Evolutionary conservation across 208 protist species (phyloP).

Genomic region (Endotrypanum monterogeii): DNA sequence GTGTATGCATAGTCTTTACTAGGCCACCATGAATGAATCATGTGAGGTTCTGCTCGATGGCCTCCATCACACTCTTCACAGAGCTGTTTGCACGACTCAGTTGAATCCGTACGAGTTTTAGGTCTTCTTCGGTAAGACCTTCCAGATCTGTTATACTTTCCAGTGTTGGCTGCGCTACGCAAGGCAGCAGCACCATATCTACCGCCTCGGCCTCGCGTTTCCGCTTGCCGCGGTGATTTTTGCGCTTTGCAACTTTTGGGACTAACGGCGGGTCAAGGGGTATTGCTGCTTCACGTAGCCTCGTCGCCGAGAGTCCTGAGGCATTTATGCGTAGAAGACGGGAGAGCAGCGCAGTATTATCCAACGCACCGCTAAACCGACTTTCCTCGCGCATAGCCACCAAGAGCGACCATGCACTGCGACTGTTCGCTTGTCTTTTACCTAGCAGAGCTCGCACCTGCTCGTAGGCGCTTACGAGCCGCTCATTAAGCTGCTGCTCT

Average conservation of each 20-base stretch:
- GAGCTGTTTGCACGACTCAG: conserved; percentile 36
- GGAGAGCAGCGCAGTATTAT: conserved; percentile 43
- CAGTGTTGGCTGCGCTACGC: conserved; percentile 11
- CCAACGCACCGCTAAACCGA: conserved; percentile 59
- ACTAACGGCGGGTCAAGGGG: neutral
- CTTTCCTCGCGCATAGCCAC: conserved; percentile 52
- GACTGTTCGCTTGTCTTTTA: conserved; percentile 30
- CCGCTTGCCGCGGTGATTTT: conserved; percentile 8
- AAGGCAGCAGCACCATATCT: neutral
- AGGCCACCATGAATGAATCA: neutral
- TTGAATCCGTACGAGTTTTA: conserved; percentile 38
- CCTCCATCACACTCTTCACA: conserved; percentile 25
- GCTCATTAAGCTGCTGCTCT: conserved; percentile 61
- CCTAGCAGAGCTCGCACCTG: conserved; percentile 68
- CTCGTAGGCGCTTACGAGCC: conserved; percentile 68
- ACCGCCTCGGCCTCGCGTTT: conserved; percentile 8
- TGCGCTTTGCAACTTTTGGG: neutral
- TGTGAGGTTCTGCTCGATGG: neutral
- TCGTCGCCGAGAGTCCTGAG: conserved; percentile 43
- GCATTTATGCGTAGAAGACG: conserved; percentile 37
- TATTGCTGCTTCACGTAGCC: conserved; percentile 27
- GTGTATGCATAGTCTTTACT: neutral
- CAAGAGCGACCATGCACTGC: conserved; percentile 46
- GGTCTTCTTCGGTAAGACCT: conserved; percentile 23
- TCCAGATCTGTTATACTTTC: conserved; percentile 18